Base-by-base conservation (phyloP, 139 green algal genomes). In the Coelastrella sp. region DNA sequence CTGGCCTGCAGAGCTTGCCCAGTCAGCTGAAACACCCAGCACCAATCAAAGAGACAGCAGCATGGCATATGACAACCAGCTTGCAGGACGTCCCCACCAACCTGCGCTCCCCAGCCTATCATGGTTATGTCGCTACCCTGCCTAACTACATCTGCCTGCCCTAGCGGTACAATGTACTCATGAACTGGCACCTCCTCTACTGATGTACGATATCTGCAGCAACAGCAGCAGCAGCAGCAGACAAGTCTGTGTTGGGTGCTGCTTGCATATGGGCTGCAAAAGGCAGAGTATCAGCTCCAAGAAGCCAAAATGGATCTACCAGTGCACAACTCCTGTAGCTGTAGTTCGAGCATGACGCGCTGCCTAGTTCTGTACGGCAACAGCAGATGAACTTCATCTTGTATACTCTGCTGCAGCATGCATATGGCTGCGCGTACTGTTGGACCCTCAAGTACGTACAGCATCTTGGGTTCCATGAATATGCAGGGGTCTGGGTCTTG, bases 381-480 rank as follows among this genome's bases (percentile, higher is more conserved):
- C 70, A 78, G 70, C 63, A 72, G 63, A 72, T 72, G 63, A 72
- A 72, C 70, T 78, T 19, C 19, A 19, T n/a, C n/a, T n/a, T n/a
- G n/a, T n/a, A n/a, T 78, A 22, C 19, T 4, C 19, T 78, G 9
- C 19, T 25, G 70, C 25, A 81, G 74, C 74, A 81, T 35, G 78
- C n/a, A 14, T 17, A 17, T 58, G 10, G 59, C 59, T 58, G 6
- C 27, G 35, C 35, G 35, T 49, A 49, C 35, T 49, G 35, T 49
- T 49, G 35, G 35, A 49, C 35, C 35, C 35, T 49, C 35, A 49
- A 66, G 9, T 6, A 78, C 94, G 93, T 79, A 96, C 94, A 98
- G 88, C 93, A 98, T 98, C 92, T 99, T 99, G 14, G 97, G 96
- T 90, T 99, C 97, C 17, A 99, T 96, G 92, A 99, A 99, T 0